Conservation (phyloP, 148 eudicot species). For the Simmondsia chinensis region DNA sequence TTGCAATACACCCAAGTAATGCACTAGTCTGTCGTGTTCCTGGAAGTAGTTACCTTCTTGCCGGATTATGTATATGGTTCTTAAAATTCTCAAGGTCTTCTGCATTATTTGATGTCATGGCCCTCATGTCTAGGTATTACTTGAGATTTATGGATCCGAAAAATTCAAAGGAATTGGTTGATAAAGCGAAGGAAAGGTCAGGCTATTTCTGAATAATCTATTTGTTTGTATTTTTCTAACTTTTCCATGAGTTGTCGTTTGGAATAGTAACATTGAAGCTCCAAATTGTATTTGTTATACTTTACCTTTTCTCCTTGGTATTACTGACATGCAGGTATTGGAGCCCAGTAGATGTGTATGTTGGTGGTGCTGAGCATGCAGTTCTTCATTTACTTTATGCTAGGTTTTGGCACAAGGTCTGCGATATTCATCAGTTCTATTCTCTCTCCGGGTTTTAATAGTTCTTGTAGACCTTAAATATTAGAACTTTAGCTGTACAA, state of each 20-base stretch:
- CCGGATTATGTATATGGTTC: too few relatives aligned
- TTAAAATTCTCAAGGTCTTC: neutral
- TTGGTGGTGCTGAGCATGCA: slow-evolving; percentile 99
- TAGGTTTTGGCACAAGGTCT: slow-evolving; percentile 99
- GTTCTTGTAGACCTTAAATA: too few relatives aligned
- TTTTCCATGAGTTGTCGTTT: neutral
- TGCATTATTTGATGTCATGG: slow-evolving; percentile 1
- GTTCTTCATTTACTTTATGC: slow-evolving; percentile 97
- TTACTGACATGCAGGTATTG: slow-evolving; percentile 56
- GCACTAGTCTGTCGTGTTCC: too few relatives aligned
- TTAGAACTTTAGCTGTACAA: too few relatives aligned
- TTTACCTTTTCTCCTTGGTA: slow-evolving; percentile 2
- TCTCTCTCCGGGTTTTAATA: too few relatives aligned
- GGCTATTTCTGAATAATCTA: slow-evolving; percentile 6
- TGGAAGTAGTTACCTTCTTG: too few relatives aligned
- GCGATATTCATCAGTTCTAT: too few relatives aligned
- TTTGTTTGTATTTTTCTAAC: neutral
- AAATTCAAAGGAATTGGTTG: slow-evolving; percentile 71
- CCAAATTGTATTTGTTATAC: neutral
- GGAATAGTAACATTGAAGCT: neutral
- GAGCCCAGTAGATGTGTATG: slow-evolving; percentile 98
- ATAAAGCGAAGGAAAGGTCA: slow-evolving; percentile 74
- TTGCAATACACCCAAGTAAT: too few relatives aligned
- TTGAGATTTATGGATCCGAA: slow-evolving; percentile 94
- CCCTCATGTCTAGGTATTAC: slow-evolving; percentile 66